These are phyloP conservation scores for Isoetes engelmannii DNA, from an alignment of 83 land plant genomes.

Conservation along the genomic window DNA sequence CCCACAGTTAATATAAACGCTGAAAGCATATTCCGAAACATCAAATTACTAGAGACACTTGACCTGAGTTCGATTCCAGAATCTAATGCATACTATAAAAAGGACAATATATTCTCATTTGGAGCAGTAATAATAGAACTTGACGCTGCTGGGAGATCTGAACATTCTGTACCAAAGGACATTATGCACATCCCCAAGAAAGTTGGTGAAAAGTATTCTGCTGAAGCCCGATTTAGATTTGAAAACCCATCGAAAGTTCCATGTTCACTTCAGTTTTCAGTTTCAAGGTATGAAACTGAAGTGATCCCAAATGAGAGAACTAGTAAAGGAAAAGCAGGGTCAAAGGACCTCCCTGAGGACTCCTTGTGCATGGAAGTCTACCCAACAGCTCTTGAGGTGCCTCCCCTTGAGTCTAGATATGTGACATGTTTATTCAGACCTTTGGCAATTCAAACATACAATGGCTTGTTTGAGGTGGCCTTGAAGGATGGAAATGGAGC, in stretches of 20 bases:
- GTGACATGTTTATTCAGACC: slow-evolving; percentile 26
- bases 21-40: slow-evolving; percentile 23
- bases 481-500: slow-evolving; percentile 21
- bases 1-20: slow-evolving; percentile 21
- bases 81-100: slow-evolving; percentile 22
- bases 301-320: slow-evolving; percentile 10
- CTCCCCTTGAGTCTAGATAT: slow-evolving; percentile 25
- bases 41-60: slow-evolving; percentile 18
- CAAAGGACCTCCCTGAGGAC: slow-evolving; percentile 13
- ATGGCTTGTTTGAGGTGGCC: slow-evolving; percentile 20
- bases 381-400: slow-evolving; percentile 24
- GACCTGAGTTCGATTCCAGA: slow-evolving; percentile 17
- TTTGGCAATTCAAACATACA: slow-evolving; percentile 23
- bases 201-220: background rate
- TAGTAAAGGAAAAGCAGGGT: background rate
- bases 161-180: no score
- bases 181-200: no score
- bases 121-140: slow-evolving; percentile 27
- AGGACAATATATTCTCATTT: slow-evolving; percentile 28
- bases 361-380: slow-evolving; percentile 24
- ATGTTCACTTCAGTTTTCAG: slow-evolving; percentile 21
- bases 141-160: slow-evolving; percentile 11
- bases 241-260: slow-evolving; percentile 40
- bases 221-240: slow-evolving; percentile 23
- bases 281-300: background rate